Evolutionary conservation across 257 asterid genomes (phyloP).

Genomic region (Handroanthus guayacan): DNA sequence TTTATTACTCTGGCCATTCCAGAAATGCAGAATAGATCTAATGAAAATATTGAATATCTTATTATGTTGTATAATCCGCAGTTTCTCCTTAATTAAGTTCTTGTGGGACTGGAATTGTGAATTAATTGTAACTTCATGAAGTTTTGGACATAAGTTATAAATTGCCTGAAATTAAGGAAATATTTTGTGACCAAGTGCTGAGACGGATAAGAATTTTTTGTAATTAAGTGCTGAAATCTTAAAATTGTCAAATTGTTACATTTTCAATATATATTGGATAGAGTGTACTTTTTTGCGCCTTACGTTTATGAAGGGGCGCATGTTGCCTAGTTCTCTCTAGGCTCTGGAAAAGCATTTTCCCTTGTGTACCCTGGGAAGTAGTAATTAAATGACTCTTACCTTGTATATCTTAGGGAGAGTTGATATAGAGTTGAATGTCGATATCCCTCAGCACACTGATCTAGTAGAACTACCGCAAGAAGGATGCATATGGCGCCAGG

Average conservation of each 20-base stretch:
- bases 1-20: not conserved
- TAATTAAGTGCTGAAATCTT: not conserved
- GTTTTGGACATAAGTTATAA: not conserved
- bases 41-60: slow-evolving; percentile 1
- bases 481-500: slow-evolving; percentile 84
- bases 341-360: not conserved
- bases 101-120: not conserved
- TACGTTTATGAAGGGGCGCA: not conserved
- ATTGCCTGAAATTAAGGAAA: not conserved
- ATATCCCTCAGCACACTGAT: slow-evolving; percentile 65
- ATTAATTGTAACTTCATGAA: not conserved
- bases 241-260: not conserved
- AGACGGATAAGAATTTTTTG: not conserved
- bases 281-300: not conserved
- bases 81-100: not conserved
- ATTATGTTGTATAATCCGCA: not conserved
- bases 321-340: not conserved
- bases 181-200: slow-evolving; percentile 7
- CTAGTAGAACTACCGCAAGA: slow-evolving; percentile 78
- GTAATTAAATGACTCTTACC: slow-evolving; percentile 21
- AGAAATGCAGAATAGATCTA: slow-evolving; percentile 1
- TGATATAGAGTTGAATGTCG: slow-evolving; percentile 61
- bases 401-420: slow-evolving; percentile 63
- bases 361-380: not conserved
- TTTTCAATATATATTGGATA: not conserved